Evolutionary conservation across 176 grass and related monocot species (phyloP), one percentile per base, ranked within the genome.

Genomic region (Leersia perrieri): DNA sequence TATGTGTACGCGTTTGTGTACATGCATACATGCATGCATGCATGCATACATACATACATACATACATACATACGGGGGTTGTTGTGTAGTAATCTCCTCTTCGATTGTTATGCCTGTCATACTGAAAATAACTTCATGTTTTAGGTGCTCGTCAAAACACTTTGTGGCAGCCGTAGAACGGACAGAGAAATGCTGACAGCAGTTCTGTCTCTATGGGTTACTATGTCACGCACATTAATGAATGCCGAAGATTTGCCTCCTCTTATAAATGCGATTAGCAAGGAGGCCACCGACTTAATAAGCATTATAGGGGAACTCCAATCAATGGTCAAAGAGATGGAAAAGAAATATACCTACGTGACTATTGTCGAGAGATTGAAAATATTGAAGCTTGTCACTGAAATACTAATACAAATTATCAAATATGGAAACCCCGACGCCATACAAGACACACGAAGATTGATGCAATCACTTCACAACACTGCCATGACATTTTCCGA

Each of bases 281-380:
- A 28, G 20, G 4, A 10, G 5, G 15, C 5, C 23, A 2, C 1
- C 34, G 6, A 1, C 3, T 36, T 9, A 12, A 60, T 9, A 12
- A 60, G 33, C 33, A 27, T 75, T 25, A 5, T 13, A 1, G 5
- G 1, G 51, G 26, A 38, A 3, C 73, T 60, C 32, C 0, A 9
- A 6, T 3, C 2, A 12, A 26, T 36, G n/a, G 49, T 25, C 3
- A 0, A 9, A 0, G 36, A 7, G 14, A 26, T 1, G 13, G 36
- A 2, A n/a, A n/a, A n/a, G n/a, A n/a, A n/a, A n/a, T n/a, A n/a
- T n/a, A n/a, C n/a, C n/a, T n/a, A n/a, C n/a, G n/a, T 0, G 2
- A 15, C 2, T 0, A 36, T 1, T 0, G 0, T 3, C 6, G 0
- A 35, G 5, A 1, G 6, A 2, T 12, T 75, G 3, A 1, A 3